Evolutionary conservation across 352 stramenopile genomes (phyloP).

Genomic region (Pythium diclinum): DNA sequence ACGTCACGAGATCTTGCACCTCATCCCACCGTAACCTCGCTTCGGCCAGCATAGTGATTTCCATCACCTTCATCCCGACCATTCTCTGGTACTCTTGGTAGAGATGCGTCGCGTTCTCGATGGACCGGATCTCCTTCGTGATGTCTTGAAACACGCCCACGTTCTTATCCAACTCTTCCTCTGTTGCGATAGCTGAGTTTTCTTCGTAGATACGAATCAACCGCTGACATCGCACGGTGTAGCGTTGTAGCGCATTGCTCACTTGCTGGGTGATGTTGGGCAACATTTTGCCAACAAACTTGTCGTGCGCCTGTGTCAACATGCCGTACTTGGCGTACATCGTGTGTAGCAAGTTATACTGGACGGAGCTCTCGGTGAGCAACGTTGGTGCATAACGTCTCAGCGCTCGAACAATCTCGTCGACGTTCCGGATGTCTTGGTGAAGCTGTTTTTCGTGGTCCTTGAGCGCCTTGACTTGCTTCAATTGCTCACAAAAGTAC

Average conservation of each 20-base stretch:
- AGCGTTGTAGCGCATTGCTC: conserved; percentile 49
- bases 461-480: conserved; percentile 48
- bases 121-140: conserved; percentile 39
- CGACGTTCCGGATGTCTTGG: conserved; percentile 67
- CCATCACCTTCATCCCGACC: conserved; percentile 58
- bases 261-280: conserved; percentile 72
- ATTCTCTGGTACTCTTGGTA: conserved; percentile 74
- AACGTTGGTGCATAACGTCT: conserved; percentile 40
- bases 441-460: conserved; percentile 56
- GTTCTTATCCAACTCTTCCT: conserved; percentile 63
- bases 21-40: conserved; percentile 46
- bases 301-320: conserved; percentile 47
- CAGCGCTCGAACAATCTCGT: conserved; percentile 53
- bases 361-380: conserved; percentile 26
- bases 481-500: conserved; percentile 70
- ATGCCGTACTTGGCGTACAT: conserved; percentile 45
- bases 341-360: conserved; percentile 53
- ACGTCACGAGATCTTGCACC: conserved; percentile 51
- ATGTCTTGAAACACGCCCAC: conserved; percentile 50
- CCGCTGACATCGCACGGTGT: conserved; percentile 46
- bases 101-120: conserved; percentile 47
- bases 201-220: conserved; percentile 55
- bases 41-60: conserved; percentile 47
- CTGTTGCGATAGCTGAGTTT: conserved; percentile 36
- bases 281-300: conserved; percentile 64